A percentile compares a stretch with the other conserved stretches of the same genome.
Evolutionary conservation across 2,329 filamentous ascomycete species (phyloP).

Genomic region (Pseudohalonectria lignicola): DNA sequence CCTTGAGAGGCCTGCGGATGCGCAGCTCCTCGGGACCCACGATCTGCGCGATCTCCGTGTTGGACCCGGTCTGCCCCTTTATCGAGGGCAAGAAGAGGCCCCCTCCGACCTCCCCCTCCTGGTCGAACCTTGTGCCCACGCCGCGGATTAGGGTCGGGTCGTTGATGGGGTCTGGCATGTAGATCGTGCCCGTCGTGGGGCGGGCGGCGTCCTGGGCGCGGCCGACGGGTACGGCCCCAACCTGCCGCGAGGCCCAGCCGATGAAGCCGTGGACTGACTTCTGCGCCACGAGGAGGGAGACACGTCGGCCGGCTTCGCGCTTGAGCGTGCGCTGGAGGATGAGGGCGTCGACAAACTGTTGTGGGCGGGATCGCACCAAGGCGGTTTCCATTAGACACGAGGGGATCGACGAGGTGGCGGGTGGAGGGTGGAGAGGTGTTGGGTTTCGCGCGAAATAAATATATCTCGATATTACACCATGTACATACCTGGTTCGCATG

Average conservation of each 20-base stretch:
- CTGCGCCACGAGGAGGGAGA: slow-evolving; percentile 86
- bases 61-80: slow-evolving; percentile 66
- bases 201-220: slow-evolving; percentile 84
- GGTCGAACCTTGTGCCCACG: slow-evolving; percentile 72
- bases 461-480: too few relatives aligned
- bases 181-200: slow-evolving; percentile 67
- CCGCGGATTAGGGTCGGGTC: slow-evolving; percentile 74
- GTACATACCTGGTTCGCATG: slow-evolving; percentile 83
- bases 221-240: slow-evolving; percentile 86
- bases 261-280: slow-evolving; percentile 95
- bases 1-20: slow-evolving; percentile 80
- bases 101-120: slow-evolving; percentile 65
- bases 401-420: too few relatives aligned
- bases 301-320: slow-evolving; percentile 75
- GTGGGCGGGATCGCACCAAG: too few relatives aligned
- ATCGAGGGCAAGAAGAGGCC: slow-evolving; percentile 78
- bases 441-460: background rate
- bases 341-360: slow-evolving; percentile 85
- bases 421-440: too few relatives aligned
- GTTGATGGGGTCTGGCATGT: slow-evolving; percentile 77
- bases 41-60: slow-evolving; percentile 75
- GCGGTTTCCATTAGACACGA: background rate
- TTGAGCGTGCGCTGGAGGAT: slow-evolving; percentile 86
- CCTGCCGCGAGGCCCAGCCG: slow-evolving; percentile 72
- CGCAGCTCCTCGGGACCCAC: slow-evolving; percentile 69